Base-by-base conservation (phyloP, 306 rosid species). In the Acacia confusa region DNA sequence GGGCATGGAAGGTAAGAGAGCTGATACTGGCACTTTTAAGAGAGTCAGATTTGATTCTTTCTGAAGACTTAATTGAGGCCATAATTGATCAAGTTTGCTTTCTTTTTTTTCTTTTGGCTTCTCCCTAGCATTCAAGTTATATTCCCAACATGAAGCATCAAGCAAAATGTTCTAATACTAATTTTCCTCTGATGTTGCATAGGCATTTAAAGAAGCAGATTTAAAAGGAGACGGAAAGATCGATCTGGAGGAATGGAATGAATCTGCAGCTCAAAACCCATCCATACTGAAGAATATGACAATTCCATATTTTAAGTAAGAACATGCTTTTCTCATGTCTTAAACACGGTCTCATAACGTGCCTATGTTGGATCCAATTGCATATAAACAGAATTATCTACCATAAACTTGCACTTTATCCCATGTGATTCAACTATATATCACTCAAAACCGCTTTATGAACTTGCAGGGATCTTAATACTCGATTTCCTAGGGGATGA, bases 251-350 rank as follows among this genome's bases (percentile, higher is more conserved):
- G 88, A 88, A 72, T 83, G 88, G 91, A 70, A 78, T 45, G 83
- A 79, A 55, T 82, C 82, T 34, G 91, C 85, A 28, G 78, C 82
- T 50, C 45, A 32, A 66, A 84, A 90, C 77, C 97, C 94, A 71
- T 88, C 91, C 81, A 40, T 88, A 27, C 13, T 89, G 22, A 92
- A 78, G 88, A 90, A 88, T 78, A 92, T 88, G 97, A 90, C 94
- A 27, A 79, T 90, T 71, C 92, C 92, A 69, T 82, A 88, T 79
- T 70, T 92, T 55, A 82, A 78, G 97, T 57, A 57, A 57, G 88
- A 84, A 78, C 34, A 77, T 50, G 74, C 45, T 69, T 73, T 65
- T 63, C 74, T 58, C 70, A 58, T 69, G 41, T 71, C 60, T 36
- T 70, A 34, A 4, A 20, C 60, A 58, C 70, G 36, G 32, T 55